Evolutionary conservation across 495 filamentous ascomycete species (phyloP).

Genomic region (Oidiodendron maius): DNA sequence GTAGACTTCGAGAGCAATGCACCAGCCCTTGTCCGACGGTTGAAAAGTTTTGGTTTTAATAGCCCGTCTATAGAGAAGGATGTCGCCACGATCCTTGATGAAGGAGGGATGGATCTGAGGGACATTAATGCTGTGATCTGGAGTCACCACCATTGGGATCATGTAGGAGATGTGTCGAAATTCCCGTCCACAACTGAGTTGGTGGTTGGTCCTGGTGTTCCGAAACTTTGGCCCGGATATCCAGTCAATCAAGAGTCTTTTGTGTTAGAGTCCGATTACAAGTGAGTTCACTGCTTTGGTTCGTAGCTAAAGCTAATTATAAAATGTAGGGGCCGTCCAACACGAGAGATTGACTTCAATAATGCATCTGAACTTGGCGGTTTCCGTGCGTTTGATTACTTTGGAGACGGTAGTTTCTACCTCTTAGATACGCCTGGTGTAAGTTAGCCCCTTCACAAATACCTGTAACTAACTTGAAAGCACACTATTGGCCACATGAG

Average conservation of each 20-base stretch:
- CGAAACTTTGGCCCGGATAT: conserved; percentile 35
- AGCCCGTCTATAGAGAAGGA: conserved; percentile 32
- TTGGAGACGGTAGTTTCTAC: conserved; percentile 50
- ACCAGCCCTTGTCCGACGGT: conserved; percentile 25
- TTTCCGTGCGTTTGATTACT: conserved; percentile 50
- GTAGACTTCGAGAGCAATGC: conserved; percentile 38
- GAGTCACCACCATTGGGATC: conserved; percentile 23
- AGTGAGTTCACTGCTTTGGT: too few relatives aligned
- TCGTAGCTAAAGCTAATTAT: neutral
- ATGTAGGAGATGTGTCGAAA: conserved; percentile 38
- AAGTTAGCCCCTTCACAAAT: too few relatives aligned
- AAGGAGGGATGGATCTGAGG: conserved; percentile 26
- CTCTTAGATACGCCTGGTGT: conserved; percentile 43
- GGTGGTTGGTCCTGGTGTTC: conserved; percentile 48
- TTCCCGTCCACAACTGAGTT: conserved; percentile 43
- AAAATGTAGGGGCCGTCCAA: neutral
- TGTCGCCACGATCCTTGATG: conserved; percentile 33
- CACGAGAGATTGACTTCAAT: conserved; percentile 34
- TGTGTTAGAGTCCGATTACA: conserved; percentile 31
- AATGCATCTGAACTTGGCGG: conserved; percentile 29
- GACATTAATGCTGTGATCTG: conserved; percentile 43
- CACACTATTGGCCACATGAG: conserved; percentile 46
- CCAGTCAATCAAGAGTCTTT: conserved; percentile 33
- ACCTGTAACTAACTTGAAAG: too few relatives aligned
- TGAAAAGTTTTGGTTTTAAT: conserved; percentile 14